Conservation (phyloP, 305 asterid species). For the Fraxinus ornus region DNA sequence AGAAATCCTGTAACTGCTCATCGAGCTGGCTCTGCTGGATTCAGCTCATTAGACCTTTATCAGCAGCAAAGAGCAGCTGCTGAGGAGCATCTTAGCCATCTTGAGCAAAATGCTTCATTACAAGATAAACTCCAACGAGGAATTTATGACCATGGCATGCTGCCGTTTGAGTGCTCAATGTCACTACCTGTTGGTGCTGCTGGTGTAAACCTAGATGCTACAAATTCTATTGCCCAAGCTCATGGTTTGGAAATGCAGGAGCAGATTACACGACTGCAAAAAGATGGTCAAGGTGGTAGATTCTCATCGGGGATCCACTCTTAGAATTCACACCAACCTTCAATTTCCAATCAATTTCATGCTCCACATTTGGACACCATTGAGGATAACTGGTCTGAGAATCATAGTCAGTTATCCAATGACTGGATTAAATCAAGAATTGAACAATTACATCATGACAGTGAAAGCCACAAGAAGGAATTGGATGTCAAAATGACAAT, state of each 20-base stretch:
- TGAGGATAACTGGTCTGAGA: constrained; percentile 67
- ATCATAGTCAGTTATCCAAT: constrained; percentile 54
- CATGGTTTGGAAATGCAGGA: constrained; percentile 77
- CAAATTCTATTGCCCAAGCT: constrained; percentile 55
- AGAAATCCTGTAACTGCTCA: constrained; percentile 55
- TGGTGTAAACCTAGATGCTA: constrained; percentile 52
- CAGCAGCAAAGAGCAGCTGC: constrained; percentile 60
- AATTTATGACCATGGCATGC: constrained; percentile 55
- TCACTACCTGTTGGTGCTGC: constrained; percentile 57
- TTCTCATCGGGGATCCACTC: constrained; percentile 52
- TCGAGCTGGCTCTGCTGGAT: constrained; percentile 55
- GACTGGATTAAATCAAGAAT: constrained; percentile 75
- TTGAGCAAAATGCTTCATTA: constrained; percentile 57
- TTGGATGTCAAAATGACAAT: constrained; percentile 48
- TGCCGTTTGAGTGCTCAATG: constrained; percentile 66
- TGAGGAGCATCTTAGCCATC: constrained; percentile 68
- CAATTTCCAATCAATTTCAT: constrained; percentile 45
- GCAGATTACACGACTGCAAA: constrained; percentile 57
- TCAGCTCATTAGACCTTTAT: constrained; percentile 58
- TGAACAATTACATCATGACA: constrained; percentile 64
- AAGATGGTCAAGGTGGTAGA: constrained; percentile 61
- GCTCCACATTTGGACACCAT: constrained; percentile 49
- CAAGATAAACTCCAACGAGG: constrained; percentile 78
- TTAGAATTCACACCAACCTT: constrained; percentile 56
- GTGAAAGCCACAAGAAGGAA: constrained; percentile 72